Evolutionary conservation across 2,329 filamentous ascomycete genomes (phyloP).

Genomic region (Exophiala mesophila): DNA sequence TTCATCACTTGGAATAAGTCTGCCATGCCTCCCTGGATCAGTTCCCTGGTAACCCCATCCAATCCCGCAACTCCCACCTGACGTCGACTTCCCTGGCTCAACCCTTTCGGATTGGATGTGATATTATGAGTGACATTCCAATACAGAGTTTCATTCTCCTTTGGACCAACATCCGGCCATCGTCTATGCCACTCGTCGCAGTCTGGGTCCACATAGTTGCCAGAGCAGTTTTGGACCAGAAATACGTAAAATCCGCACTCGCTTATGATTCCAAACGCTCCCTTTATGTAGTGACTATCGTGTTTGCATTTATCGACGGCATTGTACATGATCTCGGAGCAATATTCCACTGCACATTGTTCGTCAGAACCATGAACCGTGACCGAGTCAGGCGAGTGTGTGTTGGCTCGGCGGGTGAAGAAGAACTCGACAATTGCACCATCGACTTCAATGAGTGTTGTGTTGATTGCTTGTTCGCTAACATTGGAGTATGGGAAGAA

Average conservation of each 20-base stretch:
- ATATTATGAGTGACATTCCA: constrained; percentile 4
- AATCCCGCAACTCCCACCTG: no score
- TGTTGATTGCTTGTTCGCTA: constrained; percentile 9
- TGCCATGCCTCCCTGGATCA: no score
- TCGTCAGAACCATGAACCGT: constrained; percentile 7
- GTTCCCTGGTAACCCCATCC: no score
- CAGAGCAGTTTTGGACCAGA: constrained; percentile 8
- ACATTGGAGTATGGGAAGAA: constrained; percentile 12
- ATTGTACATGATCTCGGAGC: neutral
- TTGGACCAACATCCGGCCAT: constrained; percentile 6
- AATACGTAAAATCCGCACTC: constrained; percentile 10
- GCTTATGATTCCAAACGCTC: constrained; percentile 2
- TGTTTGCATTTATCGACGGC: constrained; percentile 10
- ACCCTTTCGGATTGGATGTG: no score
- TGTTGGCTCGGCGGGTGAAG: neutral
- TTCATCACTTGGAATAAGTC: no score
- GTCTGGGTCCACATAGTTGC: constrained; percentile 7
- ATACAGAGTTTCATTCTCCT: constrained; percentile 1
- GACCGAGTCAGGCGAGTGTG: neutral
- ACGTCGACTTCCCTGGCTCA: no score
- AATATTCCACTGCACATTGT: constrained; percentile 15
- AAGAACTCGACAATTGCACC: constrained; percentile 5
- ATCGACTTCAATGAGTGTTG: neutral
- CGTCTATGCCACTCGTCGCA: constrained; percentile 12
- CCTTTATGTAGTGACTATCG: constrained; percentile 13